Conservation (phyloP, 2,329 filamentous ascomycete genomes). For the Cladophialophora chaetospira region DNA sequence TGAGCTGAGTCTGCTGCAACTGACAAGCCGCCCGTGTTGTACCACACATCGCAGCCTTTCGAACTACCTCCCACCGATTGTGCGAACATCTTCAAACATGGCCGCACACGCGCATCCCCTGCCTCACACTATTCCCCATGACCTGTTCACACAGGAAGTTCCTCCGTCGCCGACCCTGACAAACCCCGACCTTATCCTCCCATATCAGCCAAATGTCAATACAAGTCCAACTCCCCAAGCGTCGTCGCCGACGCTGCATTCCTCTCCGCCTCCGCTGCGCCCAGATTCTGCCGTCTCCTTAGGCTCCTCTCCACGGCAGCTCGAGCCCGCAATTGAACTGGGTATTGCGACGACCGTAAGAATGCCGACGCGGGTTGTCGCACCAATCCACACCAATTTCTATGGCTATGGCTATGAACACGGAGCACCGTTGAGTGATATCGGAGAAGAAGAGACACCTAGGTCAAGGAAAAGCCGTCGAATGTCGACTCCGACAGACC, state of each 20-base stretch:
- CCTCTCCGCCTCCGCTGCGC: constrained; percentile 13
- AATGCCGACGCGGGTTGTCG: constrained; percentile 22
- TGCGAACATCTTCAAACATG: constrained; percentile 9
- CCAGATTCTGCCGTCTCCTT: constrained; percentile 19
- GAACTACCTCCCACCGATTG: background rate
- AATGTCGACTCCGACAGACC: constrained; percentile 12
- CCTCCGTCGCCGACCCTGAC: constrained; percentile 83
- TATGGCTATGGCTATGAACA: constrained; percentile 42
- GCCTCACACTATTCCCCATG: constrained; percentile 25
- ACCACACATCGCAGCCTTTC: constrained; percentile 8
- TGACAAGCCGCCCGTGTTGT: background rate
- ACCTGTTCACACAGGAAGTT: constrained; percentile 24
- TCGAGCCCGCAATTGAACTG: constrained; percentile 18
- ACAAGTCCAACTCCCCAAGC: constrained; percentile 20
- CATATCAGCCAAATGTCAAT: constrained; percentile 39
- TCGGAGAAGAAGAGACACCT: constrained; percentile 46
- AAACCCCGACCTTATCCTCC: constrained; percentile 93
- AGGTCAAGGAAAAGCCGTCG: constrained; percentile 24
- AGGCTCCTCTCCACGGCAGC: constrained; percentile 16
- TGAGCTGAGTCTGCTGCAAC: too few relatives aligned
- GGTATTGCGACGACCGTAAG: constrained; percentile 28
- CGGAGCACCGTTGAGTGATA: constrained; percentile 48
- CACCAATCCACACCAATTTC: constrained; percentile 31
- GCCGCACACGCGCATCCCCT: constrained; percentile 23
- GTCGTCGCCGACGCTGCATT: constrained; percentile 23